phyloP scores from a whole-genome alignment of 148 eudicot species.

The Camellia sinensis region DNA sequence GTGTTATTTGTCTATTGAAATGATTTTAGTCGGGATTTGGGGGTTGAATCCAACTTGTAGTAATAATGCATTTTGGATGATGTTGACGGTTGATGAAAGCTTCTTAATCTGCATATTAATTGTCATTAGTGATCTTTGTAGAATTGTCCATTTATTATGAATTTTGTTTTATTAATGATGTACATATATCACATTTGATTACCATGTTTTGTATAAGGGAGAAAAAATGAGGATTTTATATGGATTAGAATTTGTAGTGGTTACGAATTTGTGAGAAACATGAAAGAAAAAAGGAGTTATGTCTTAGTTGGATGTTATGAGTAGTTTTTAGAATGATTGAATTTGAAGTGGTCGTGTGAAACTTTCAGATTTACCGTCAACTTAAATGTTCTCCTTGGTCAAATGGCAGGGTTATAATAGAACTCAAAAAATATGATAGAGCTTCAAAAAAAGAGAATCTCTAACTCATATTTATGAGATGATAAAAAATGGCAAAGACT shows the following conservation, averaged over 20 bases:
- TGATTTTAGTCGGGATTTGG: neutral
- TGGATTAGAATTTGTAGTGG: neutral
- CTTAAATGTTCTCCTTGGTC: neutral
- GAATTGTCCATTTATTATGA: neutral
- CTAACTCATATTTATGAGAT: too few relatives aligned
- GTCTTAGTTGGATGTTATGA: neutral
- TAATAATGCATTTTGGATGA: constrained; percentile 5
- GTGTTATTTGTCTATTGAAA: too few relatives aligned
- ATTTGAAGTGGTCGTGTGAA: neutral
- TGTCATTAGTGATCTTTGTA: neutral
- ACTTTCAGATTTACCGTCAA: neutral
- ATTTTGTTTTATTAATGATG: neutral
- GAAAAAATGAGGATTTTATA: neutral
- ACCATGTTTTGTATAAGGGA: neutral
- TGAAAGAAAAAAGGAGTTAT: neutral
- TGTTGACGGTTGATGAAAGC: neutral
- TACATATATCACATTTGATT: neutral
- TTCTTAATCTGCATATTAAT: neutral
- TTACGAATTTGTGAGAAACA: too few relatives aligned
- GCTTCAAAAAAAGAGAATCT: neutral
- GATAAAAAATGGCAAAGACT: too few relatives aligned
- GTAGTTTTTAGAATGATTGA: neutral
- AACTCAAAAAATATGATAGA: neutral
- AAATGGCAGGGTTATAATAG: neutral
- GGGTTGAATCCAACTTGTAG: constrained; percentile 10